phyloP scores from a whole-genome alignment of 2,329 filamentous ascomycete genomes.

The Aspergillus sp. region DNA sequence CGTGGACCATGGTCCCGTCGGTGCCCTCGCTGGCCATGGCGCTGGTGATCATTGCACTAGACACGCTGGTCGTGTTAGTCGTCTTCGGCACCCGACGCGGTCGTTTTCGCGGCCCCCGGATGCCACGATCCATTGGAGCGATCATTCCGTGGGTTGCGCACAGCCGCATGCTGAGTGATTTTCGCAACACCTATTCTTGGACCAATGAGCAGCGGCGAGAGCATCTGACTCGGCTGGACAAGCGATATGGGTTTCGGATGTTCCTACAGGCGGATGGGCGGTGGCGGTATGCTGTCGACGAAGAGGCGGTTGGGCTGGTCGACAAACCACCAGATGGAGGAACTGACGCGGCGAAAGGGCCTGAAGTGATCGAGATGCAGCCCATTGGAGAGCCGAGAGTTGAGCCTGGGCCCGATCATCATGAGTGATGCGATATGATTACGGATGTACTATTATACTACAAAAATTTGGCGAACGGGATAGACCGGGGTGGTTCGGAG shows the following conservation, averaged over 20 bases:
- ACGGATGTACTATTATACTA: constrained; percentile 5
- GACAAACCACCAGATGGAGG: constrained; percentile 1
- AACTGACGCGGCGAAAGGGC: constrained; percentile 11
- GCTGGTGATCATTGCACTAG: constrained; percentile 33
- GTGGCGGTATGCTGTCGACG: constrained; percentile 37
- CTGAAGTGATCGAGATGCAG: constrained; percentile 20
- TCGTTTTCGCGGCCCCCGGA: constrained; percentile 34
- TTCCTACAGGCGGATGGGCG: constrained; percentile 31
- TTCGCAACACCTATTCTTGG: constrained; percentile 33
- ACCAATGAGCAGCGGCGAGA: constrained; percentile 29
- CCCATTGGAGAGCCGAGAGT: neutral
- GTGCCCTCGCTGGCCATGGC: constrained; percentile 31
- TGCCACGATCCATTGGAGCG: constrained; percentile 37
- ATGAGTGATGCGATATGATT: constrained; percentile 21
- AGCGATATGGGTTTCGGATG: constrained; percentile 36
- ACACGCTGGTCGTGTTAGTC: constrained; percentile 34
- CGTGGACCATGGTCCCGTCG: constrained; percentile 35
- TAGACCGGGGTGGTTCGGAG: too few species aligned
- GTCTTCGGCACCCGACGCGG: constrained; percentile 37
- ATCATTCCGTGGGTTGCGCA: constrained; percentile 38
- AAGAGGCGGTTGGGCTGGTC: constrained; percentile 23
- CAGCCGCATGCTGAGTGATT: constrained; percentile 36
- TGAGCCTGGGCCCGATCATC: constrained; percentile 9
- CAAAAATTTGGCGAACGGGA: too few species aligned
- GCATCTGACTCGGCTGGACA: constrained; percentile 29